Base-by-base conservation (phyloP, 2,329 filamentous ascomycete genomes). In the Alternaria incomplexa region DNA sequence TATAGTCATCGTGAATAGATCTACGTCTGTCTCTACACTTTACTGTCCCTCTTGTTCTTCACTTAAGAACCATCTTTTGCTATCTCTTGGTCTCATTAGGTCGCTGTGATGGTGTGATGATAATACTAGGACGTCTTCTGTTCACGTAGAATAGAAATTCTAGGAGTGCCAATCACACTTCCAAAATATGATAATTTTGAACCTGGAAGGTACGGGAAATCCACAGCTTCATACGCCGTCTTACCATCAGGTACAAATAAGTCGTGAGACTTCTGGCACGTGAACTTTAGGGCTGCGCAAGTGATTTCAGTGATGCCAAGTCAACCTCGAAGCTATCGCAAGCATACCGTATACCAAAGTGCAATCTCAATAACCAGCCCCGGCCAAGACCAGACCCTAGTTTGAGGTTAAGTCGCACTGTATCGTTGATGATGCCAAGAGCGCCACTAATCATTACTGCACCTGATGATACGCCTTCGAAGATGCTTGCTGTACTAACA, bases 191-290 rank as follows among this genome's bases (percentile, higher is more conserved):
- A 36, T 36, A 15, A n/a, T n/a, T n/a, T n/a, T n/a, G 32, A 10
- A 36, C 1, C 32, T 0, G 15, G 15, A n/a, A n/a, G 15, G 1
- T 1, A n/a, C 32, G 0, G 15, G 2, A n/a, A n/a, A n/a, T 5
- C 0, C 15, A 1, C 32, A 36, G 15, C 32, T 36, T 0, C 4
- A 36, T 9, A 36, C 32, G 15, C 15, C 32, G 32, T 36, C 1
- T n/a, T 0, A 36, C 15, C 7, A 36, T 36, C 15, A 36, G 0
- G 13, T 9, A 1, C 32, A n/a, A 9, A 10, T 9, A 26, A 10
- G 7, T 9, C 7, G 32, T n/a, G 15, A 36, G 15, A 36, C 32
- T n/a, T 4, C 10, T 36, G 32, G 32, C 32, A 36, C 32, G 1
- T n/a, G 15, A 9, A 5, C 0, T 10, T 9, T 9, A 15, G 7